phyloP scores from a whole-genome alignment of 352 stramenopile genomes.

The Pythium dissimile region DNA sequence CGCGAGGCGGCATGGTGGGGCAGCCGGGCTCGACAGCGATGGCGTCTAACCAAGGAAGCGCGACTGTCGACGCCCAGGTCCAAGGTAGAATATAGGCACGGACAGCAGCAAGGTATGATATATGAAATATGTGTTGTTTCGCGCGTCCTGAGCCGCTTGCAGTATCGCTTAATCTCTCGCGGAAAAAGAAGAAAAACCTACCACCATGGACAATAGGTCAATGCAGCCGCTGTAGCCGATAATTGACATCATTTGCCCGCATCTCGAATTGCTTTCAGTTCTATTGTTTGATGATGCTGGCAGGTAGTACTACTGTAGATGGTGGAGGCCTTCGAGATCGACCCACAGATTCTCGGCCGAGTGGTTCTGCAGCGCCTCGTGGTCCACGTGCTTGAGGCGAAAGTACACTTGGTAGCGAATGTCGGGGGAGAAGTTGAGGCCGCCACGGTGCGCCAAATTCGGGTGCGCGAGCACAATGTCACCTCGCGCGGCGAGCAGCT shows the following conservation, averaged over 20 bases:
- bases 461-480: slow-evolving; percentile 75
- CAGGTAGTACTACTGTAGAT: no score
- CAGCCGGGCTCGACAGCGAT: background rate
- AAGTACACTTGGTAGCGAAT: slow-evolving; percentile 85
- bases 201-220: background rate
- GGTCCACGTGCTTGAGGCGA: slow-evolving; percentile 67
- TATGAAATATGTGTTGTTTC: no score
- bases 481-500: slow-evolving; percentile 48
- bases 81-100: background rate
- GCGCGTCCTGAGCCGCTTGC: background rate
- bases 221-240: background rate
- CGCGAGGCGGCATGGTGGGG: no score
- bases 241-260: background rate
- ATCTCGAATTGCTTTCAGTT: no score
- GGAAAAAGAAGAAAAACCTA: background rate
- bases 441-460: slow-evolving; percentile 67
- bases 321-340: slow-evolving; percentile 54
- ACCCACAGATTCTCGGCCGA: slow-evolving; percentile 36
- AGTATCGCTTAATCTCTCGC: no score
- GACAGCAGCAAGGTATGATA: no score
- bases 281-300: no score
- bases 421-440: slow-evolving; percentile 78
- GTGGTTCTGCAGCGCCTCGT: slow-evolving; percentile 31
- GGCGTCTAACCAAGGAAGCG: background rate
- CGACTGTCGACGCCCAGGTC: background rate